Base-by-base conservation (phyloP, 306 rosid genomes). In the Quillaja saponaria region DNA sequence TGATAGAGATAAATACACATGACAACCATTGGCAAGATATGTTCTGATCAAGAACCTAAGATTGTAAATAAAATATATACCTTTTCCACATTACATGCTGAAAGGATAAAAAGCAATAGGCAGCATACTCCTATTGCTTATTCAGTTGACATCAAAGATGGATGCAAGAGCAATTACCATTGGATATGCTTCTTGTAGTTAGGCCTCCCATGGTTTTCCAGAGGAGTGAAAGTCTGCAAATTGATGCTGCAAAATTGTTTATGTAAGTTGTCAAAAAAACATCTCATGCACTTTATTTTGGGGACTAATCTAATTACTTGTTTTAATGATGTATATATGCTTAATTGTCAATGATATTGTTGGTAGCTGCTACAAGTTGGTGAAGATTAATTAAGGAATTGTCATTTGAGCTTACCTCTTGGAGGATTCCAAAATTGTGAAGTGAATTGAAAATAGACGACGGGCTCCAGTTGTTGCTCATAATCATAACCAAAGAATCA, bases 381-480 rank as follows among this genome's bases (percentile, higher is more conserved):
- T 37, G 7, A 37, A 10, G 10, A 10, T 37, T 5, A 37, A 5
- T 37, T 37, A 37, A 5, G 40, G 6, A 37, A 37, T 37, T 56
- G 45, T 12, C 14, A 28, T 50, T 60, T 34, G 63, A 60, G 52
- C 42, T 61, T 66, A 74, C 83, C 73, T 64, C 73, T 59, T 73
- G 80, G 52, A 67, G 47, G 38, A 51, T 55, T 44, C 38, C 58
- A 17, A 6, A 49, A 66, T 17, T 61, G 3, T 78, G 75, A 49
- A 68, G 68, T 28, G 39, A 69, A 64, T 18, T 63, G 69, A 64
- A 53, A 52, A 33, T 21, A 10, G 78, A 20, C 59, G 64, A 45
- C 6, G 71, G 61, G 72, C 64, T 66, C 82, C n/a, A n/a, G n/a
- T 78, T 67, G 46, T 73, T 68, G 48, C 53, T 64, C 75, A 51